A percentile compares a stretch with the other conserved stretches of the same genome.
phyloP scores from a whole-genome alignment of 1,284 basidiomycete species.

The Peniophora sp. region DNA sequence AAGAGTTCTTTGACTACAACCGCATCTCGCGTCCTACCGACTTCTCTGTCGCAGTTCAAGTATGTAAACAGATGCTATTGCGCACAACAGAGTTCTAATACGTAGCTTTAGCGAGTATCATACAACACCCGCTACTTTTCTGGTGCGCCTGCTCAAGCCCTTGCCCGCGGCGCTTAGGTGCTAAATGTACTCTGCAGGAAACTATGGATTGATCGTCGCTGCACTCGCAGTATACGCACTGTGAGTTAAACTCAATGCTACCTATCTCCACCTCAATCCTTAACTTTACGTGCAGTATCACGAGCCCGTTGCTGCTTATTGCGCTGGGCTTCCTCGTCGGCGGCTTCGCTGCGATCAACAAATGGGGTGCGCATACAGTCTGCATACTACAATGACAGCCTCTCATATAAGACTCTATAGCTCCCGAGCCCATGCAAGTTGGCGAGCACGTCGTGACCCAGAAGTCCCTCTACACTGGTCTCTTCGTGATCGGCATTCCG shows the following conservation, averaged over 20 bases:
- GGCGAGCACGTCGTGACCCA: conserved; percentile 77
- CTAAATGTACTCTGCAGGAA: conserved; percentile 39
- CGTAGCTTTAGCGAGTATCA: conserved; percentile 65
- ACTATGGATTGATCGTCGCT: conserved; percentile 82
- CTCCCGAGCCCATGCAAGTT: conserved; percentile 72
- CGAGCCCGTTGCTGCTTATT: conserved; percentile 76
- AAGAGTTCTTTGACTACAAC: conserved; percentile 87
- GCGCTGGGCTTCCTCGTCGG: conserved; percentile 86
- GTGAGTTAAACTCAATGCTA: conserved; percentile 39
- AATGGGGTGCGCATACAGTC: conserved; percentile 60
- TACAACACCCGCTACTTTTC: conserved; percentile 95
- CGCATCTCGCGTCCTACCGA: conserved; percentile 79
- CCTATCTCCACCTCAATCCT: neutral
- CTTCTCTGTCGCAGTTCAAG: conserved; percentile 62
- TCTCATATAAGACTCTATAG: conserved; percentile 24
- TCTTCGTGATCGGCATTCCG: conserved; percentile 75
- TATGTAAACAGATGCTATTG: conserved; percentile 25
- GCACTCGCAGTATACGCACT: conserved; percentile 85
- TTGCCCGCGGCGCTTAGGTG: neutral
- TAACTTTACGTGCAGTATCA: conserved; percentile 41
- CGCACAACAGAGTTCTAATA: conserved; percentile 6
- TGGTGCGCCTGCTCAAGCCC: conserved; percentile 30
- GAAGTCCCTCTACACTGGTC: conserved; percentile 71
- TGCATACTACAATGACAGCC: neutral
- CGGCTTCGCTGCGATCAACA: conserved; percentile 87